Evolutionary conservation across 1,139 yeast species (phyloP).

Genomic region (Hansenula sp.): DNA sequence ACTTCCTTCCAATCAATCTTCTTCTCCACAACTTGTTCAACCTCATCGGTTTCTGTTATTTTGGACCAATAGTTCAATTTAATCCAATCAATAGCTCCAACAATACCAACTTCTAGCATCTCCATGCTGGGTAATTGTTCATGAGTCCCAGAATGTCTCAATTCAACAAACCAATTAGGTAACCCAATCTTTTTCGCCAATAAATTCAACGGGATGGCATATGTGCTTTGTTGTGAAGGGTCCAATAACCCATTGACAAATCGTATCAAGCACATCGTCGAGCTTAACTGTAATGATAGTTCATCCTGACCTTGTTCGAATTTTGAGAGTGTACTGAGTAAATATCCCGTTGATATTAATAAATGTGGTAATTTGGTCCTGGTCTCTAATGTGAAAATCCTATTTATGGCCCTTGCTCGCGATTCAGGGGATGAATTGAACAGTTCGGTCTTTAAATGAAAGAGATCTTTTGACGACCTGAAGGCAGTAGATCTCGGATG

Average conservation of each 20-base stretch:
- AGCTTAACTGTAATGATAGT: slow-evolving; percentile 39
- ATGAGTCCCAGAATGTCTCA: slow-evolving; percentile 90
- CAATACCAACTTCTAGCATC: slow-evolving; percentile 55
- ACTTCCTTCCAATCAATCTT: slow-evolving; percentile 20
- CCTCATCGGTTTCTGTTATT: slow-evolving; percentile 13
- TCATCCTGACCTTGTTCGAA: not conserved
- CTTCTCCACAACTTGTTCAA: slow-evolving; percentile 26
- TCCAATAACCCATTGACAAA: slow-evolving; percentile 92
- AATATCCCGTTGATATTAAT: slow-evolving; percentile 65
- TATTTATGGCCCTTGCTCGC: slow-evolving; percentile 9
- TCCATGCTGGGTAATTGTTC: slow-evolving; percentile 73
- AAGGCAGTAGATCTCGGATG: slow-evolving; percentile 1
- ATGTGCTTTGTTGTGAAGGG: slow-evolving; percentile 75
- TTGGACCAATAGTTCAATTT: slow-evolving; percentile 69
- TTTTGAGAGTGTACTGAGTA: slow-evolving; percentile 39
- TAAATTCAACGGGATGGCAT: slow-evolving; percentile 73
- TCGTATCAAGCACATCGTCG: slow-evolving; percentile 75
- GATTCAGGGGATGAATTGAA: not conserved
- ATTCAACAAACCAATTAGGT: slow-evolving; percentile 84
- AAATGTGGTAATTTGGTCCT: slow-evolving; percentile 78
- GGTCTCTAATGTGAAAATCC: slow-evolving; percentile 58
- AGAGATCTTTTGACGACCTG: not conserved
- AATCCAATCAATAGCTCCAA: slow-evolving; percentile 73
- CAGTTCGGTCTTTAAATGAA: not conserved
- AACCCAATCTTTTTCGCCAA: slow-evolving; percentile 67